These are phyloP conservation scores for Picea sitchensis DNA, from an alignment of 75 land plant genomes.

Conservation along the genomic window DNA sequence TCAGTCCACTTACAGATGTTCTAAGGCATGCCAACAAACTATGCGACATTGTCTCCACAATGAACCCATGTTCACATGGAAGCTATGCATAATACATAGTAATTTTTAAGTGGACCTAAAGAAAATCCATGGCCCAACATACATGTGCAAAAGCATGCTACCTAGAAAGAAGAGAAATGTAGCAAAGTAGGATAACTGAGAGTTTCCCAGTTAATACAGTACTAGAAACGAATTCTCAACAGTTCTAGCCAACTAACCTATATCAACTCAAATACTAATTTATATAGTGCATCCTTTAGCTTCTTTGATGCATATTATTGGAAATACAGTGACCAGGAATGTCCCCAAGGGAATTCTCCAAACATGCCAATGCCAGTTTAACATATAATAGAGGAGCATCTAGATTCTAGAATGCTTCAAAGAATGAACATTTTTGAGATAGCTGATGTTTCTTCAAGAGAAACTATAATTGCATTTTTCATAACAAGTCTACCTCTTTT, in stretches of 20 bases:
- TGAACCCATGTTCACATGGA: not conserved
- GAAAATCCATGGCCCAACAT: not conserved
- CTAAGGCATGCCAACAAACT: not conserved
- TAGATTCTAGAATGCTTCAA: not conserved
- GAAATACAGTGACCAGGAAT: not conserved
- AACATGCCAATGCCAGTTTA: not conserved
- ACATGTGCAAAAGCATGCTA: not conserved
- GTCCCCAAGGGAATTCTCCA: not conserved
- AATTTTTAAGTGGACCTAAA: not conserved
- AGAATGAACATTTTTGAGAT: not conserved
- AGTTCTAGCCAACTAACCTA: not conserved
- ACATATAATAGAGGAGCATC: not conserved
- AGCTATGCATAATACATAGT: not conserved
- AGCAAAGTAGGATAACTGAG: not conserved
- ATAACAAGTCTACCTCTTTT: no score
- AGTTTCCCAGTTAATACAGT: not conserved
- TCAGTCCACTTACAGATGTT: no score
- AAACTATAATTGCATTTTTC: not conserved
- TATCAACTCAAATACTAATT: not conserved
- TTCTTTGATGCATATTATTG: not conserved
- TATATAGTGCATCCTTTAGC: not conserved
- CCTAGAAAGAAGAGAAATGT: not conserved
- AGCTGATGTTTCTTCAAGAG: not conserved
- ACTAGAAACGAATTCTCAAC: not conserved
- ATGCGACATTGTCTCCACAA: not conserved